Conservation (phyloP, 2,329 filamentous ascomycete genomes). For the Claviceps maximensis region DNA sequence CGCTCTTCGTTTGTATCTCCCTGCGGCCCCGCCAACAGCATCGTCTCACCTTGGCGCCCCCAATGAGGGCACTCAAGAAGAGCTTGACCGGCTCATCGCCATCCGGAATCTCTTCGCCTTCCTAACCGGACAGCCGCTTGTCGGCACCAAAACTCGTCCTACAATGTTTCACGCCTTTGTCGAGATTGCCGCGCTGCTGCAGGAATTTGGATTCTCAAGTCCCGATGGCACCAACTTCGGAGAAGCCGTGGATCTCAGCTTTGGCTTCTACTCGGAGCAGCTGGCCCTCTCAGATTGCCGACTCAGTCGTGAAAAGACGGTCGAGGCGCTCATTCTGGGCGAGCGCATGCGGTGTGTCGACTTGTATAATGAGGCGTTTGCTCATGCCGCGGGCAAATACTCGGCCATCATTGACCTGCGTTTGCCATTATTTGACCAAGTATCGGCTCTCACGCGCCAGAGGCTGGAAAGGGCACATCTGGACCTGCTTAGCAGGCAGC, state of each 20-base stretch:
- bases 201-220: constrained; percentile 44
- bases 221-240: constrained; percentile 46
- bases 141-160: constrained; percentile 40
- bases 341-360: constrained; percentile 72
- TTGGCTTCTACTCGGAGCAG: constrained; percentile 65
- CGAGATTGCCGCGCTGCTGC: constrained; percentile 38
- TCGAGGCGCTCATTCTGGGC: constrained; percentile 79
- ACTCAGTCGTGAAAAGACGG: constrained; percentile 70
- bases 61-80: constrained; percentile 20
- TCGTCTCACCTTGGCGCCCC: constrained; percentile 21
- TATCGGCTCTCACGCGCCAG: constrained; percentile 59
- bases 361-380: constrained; percentile 83
- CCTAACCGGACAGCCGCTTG: constrained; percentile 47
- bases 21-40: constrained; percentile 26
- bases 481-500: constrained; percentile 61
- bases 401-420: constrained; percentile 55
- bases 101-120: constrained; percentile 55
- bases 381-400: constrained; percentile 81
- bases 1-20: constrained; percentile 37
- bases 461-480: constrained; percentile 72
- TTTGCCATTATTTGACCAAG: constrained; percentile 54
- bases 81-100: constrained; percentile 42
- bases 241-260: constrained; percentile 48
- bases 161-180: constrained; percentile 42
- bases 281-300: constrained; percentile 67